These are phyloP conservation scores for Bryopsis sp. DNA, from an alignment of 139 green algal genomes.

Conservation along the genomic window DNA sequence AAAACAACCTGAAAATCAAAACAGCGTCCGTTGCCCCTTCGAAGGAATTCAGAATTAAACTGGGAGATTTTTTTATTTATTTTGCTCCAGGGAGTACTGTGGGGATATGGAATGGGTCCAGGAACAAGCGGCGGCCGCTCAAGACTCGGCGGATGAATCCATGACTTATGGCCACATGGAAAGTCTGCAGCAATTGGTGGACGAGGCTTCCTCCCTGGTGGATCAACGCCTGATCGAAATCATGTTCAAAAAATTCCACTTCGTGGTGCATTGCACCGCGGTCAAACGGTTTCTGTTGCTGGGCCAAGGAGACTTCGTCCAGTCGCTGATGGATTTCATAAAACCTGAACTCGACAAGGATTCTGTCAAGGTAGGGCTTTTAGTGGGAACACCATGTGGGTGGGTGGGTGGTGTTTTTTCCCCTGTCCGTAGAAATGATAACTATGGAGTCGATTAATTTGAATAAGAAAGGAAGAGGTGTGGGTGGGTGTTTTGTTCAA, in stretches of 20 bases:
- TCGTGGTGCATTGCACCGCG: constrained; percentile 68
- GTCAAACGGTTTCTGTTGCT: constrained; percentile 86
- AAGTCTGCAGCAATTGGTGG: constrained; percentile 57
- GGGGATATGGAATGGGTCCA: constrained; percentile 61
- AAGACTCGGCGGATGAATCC: not conserved
- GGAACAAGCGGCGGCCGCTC: constrained; percentile 27
- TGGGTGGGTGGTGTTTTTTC: no score
- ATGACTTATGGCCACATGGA: constrained; percentile 27
- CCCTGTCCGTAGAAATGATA: no score
- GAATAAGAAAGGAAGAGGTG: no score
- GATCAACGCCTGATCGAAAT: constrained; percentile 64
- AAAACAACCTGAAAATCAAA: no score
- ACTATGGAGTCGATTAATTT: no score
- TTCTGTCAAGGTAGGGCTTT: constrained; percentile 30
- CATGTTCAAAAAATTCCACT: constrained; percentile 52
- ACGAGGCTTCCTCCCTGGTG: constrained; percentile 36
- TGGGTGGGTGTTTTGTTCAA: no score
- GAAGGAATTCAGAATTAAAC: no score
- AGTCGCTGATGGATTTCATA: constrained; percentile 54
- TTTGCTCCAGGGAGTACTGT: constrained; percentile 65
- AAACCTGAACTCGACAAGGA: constrained; percentile 41
- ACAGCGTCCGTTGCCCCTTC: no score
- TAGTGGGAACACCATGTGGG: no score
- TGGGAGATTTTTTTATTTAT: no score
- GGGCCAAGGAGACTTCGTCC: constrained; percentile 85